These are phyloP conservation scores for Tagetes patula DNA, from an alignment of 129 eudicot species.

Conservation along the genomic window DNA sequence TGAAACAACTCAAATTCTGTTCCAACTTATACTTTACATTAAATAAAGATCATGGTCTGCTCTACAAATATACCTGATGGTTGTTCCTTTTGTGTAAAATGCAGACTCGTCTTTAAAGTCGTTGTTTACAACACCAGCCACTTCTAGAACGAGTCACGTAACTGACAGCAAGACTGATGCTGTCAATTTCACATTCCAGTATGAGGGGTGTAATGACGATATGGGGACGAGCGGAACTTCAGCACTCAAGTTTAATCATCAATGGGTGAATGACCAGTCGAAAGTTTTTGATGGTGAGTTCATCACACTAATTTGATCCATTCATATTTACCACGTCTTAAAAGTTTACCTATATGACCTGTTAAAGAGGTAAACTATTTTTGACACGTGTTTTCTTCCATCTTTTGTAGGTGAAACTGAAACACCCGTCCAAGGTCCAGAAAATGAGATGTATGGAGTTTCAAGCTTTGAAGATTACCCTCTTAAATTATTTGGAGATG, in stretches of 20 bases:
- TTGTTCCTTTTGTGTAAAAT: neutral
- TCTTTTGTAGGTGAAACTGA: conserved; percentile 10
- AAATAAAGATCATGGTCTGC: neutral
- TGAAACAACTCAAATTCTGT: neutral
- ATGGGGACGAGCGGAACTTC: neutral
- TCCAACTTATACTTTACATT: neutral
- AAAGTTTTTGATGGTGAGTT: conserved; percentile 9
- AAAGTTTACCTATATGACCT: neutral
- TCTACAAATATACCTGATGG: neutral
- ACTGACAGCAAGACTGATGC: neutral
- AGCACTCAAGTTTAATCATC: conserved; percentile 8
- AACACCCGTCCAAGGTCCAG: conserved; percentile 1
- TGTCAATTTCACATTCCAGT: neutral
- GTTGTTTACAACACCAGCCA: neutral
- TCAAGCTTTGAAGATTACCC: conserved; percentile 8
- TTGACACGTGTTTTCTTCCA: neutral
- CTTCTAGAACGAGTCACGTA: neutral
- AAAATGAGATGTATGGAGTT: conserved; percentile 1
- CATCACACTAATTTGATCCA: neutral
- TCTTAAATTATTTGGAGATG: conserved; percentile 19
- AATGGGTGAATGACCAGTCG: conserved; percentile 15
- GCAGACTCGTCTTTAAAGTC: conserved; percentile 10
- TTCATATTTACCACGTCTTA: neutral
- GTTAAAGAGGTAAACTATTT: neutral
- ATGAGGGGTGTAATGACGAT: conserved; percentile 5